These are phyloP conservation scores for Fragaria vesca DNA, from an alignment of 306 rosid species.

Conservation along the genomic window DNA sequence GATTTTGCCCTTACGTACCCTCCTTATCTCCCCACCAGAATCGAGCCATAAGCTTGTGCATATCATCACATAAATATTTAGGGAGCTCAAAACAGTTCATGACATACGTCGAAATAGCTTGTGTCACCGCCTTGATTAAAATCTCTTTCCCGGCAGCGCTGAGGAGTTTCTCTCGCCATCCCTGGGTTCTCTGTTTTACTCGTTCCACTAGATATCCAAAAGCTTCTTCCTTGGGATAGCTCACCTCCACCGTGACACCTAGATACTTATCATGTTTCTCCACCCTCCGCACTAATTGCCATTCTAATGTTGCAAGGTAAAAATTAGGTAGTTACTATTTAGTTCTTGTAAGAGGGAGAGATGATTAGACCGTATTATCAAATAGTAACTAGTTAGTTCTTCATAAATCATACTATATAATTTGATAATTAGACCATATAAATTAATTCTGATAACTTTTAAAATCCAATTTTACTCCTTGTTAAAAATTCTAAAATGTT, in stretches of 20 bases:
- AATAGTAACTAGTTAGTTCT: too few relatives aligned
- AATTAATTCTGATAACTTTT: too few relatives aligned
- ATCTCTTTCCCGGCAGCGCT: not conserved
- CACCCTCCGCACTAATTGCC: not conserved
- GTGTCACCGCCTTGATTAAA: rapidly evolving
- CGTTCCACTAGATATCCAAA: not conserved
- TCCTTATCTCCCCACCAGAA: not conserved
- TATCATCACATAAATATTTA: not conserved
- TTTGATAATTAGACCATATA: too few relatives aligned
- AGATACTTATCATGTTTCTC: not conserved
- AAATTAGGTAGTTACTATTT: too few relatives aligned
- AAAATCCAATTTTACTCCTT: too few relatives aligned
- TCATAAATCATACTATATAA: too few relatives aligned
- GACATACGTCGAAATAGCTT: not conserved
- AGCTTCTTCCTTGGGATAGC: not conserved
- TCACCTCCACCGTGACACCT: not conserved
- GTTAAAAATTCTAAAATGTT: too few relatives aligned
- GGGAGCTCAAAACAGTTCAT: not conserved
- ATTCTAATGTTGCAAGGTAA: too few relatives aligned
- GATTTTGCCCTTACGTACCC: not conserved
- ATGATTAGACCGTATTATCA: too few relatives aligned
- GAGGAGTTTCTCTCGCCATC: not conserved
- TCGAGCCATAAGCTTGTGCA: not conserved
- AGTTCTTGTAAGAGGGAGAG: too few relatives aligned
- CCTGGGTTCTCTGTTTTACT: not conserved